Evolutionary conservation across 495 filamentous ascomycete genomes (phyloP).

Genomic region (Aspergillus egyptiacus): DNA sequence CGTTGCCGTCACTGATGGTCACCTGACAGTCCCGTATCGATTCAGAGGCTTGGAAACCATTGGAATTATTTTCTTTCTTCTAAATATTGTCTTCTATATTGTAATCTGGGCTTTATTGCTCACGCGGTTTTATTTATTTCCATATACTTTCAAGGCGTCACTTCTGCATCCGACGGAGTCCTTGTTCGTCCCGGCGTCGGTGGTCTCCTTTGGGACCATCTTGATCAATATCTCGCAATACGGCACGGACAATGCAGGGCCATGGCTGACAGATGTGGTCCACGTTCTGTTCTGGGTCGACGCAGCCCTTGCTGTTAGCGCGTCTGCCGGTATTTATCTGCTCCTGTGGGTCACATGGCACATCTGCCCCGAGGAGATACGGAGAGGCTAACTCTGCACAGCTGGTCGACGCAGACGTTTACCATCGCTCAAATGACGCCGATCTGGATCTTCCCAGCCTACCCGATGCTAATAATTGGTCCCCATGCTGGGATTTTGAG

Average conservation of each 20-base stretch:
- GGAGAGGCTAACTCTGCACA: conserved; percentile 24
- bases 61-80: conserved; percentile 66
- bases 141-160: conserved; percentile 64
- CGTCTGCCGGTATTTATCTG: conserved; percentile 66
- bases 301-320: conserved; percentile 53
- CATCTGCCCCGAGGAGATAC: neutral
- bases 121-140: conserved; percentile 62
- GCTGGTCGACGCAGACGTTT: conserved; percentile 67
- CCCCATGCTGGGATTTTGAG: conserved; percentile 67
- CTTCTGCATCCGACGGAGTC: conserved; percentile 75
- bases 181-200: conserved; percentile 68
- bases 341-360: conserved; percentile 43
- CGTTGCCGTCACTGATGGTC: conserved; percentile 3
- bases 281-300: conserved; percentile 71
- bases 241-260: conserved; percentile 57
- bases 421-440: conserved; percentile 86
- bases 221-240: conserved; percentile 77
- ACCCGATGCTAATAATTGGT: conserved; percentile 74
- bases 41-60: conserved; percentile 65
- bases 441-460: conserved; percentile 87
- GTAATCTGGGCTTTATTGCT: conserved; percentile 62
- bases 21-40: conserved; percentile 60
- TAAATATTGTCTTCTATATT: conserved; percentile 69
- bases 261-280: conserved; percentile 62
- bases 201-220: conserved; percentile 69